Conservation (phyloP, 2,329 filamentous ascomycete species). For the Drechslera avenae region DNA sequence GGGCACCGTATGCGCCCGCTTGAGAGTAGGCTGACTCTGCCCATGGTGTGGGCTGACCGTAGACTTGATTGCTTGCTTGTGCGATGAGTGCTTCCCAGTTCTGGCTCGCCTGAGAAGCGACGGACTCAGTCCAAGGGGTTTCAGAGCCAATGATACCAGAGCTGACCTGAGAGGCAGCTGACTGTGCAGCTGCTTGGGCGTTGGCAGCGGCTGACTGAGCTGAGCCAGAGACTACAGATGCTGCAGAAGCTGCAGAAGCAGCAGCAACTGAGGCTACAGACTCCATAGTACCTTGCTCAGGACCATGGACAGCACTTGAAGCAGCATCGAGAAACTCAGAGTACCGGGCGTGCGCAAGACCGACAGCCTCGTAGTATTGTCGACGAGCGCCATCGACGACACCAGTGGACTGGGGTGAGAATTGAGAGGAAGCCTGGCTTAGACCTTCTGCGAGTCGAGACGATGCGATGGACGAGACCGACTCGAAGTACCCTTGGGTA, state of each 20-base stretch:
- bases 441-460: conserved; percentile 73
- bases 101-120: conserved; percentile 62
- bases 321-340: conserved; percentile 74
- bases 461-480: conserved; percentile 70
- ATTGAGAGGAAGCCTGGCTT: conserved; percentile 71
- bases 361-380: conserved; percentile 79
- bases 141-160: conserved; percentile 54
- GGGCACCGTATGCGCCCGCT: conserved; percentile 64
- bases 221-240: conserved; percentile 46
- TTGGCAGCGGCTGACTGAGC: conserved; percentile 52
- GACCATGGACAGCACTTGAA: conserved; percentile 68
- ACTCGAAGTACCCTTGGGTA: conserved; percentile 58
- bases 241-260: conserved; percentile 47
- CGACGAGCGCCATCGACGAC: conserved; percentile 65
- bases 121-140: conserved; percentile 59
- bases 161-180: conserved; percentile 53
- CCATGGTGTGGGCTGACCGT: conserved; percentile 65
- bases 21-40: conserved; percentile 55
- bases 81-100: conserved; percentile 69
- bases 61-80: conserved; percentile 71
- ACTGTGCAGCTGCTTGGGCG: conserved; percentile 55
- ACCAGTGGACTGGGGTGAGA: conserved; percentile 66
- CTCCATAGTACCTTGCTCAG: conserved; percentile 43
- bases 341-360: conserved; percentile 78
- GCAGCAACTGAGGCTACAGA: conserved; percentile 47